A percentile compares a stretch with the other conserved stretches of the same genome.
Evolutionary conservation across 2,329 filamentous ascomycete genomes (phyloP).

Genomic region (Penicillium sp.): DNA sequence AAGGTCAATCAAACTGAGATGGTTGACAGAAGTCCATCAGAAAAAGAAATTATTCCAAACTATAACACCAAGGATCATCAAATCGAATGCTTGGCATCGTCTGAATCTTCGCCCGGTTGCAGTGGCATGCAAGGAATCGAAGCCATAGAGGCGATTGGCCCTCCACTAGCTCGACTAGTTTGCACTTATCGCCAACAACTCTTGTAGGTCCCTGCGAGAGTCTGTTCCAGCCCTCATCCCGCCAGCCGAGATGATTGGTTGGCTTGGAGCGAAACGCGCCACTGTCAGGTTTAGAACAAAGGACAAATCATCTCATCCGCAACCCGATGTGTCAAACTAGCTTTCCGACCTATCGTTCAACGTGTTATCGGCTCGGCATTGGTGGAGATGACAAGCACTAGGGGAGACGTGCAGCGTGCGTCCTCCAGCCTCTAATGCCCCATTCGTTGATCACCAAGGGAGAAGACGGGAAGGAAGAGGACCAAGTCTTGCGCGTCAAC

Average conservation of each 20-base stretch:
- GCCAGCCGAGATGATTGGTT: not conserved
- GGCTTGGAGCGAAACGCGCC: not conserved
- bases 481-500: no score
- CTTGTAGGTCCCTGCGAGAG: not conserved
- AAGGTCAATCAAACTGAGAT: no score
- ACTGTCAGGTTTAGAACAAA: no score
- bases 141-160: slow-evolving; percentile 18
- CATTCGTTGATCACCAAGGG: no score
- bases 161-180: slow-evolving; percentile 8
- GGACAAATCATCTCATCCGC: not conserved
- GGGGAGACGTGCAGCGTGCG: slow-evolving; percentile 9
- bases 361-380: not conserved
- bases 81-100: not conserved
- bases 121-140: slow-evolving; percentile 21
- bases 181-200: not conserved
- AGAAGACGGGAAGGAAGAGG: no score
- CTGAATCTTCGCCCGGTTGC: not conserved
- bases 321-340: slow-evolving; percentile 1
- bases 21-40: no score
- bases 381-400: not conserved
- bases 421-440: no score
- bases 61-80: no score
- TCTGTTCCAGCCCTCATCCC: no score
- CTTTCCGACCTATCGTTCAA: slow-evolving; percentile 10
- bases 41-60: no score